These are phyloP conservation scores for Coleophoma eucalyptorum DNA, from an alignment of 2,329 filamentous ascomycete species.

Conservation along the genomic window DNA sequence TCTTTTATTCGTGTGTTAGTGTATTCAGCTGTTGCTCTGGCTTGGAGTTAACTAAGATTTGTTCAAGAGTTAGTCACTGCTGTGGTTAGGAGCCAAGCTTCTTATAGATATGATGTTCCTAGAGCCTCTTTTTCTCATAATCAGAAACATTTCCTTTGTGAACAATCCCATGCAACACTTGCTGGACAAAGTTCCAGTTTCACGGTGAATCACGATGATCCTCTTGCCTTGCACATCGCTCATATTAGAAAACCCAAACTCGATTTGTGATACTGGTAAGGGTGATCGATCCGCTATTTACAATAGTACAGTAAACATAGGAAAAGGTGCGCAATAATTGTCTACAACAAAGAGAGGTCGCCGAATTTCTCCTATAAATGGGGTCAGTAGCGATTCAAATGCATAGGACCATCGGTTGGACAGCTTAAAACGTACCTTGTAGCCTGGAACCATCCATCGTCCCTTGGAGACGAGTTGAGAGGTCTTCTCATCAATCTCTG, in stretches of 20 bases:
- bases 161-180: too few species aligned
- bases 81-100: too few species aligned
- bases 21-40: too few species aligned
- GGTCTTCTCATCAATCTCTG: slow-evolving; percentile 97
- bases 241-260: slow-evolving; percentile 11
- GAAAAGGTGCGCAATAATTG: slow-evolving; percentile 19
- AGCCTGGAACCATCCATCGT: slow-evolving; percentile 96
- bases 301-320: slow-evolving; percentile 66
- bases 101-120: not conserved
- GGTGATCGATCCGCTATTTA: slow-evolving; percentile 46
- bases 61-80: too few species aligned
- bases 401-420: not conserved
- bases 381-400: slow-evolving; percentile 38
- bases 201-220: too few species aligned
- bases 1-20: too few species aligned
- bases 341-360: slow-evolving; percentile 91
- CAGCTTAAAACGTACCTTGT: slow-evolving; percentile 70
- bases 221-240: too few species aligned
- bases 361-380: slow-evolving; percentile 88
- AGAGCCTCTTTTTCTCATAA: not conserved
- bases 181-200: too few species aligned
- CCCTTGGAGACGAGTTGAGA: slow-evolving; percentile 93
- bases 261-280: slow-evolving; percentile 12
- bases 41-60: too few species aligned
- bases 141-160: too few species aligned